Evolutionary conservation across 2,329 filamentous ascomycete genomes (phyloP).

Genomic region (Penicillium palitans): DNA sequence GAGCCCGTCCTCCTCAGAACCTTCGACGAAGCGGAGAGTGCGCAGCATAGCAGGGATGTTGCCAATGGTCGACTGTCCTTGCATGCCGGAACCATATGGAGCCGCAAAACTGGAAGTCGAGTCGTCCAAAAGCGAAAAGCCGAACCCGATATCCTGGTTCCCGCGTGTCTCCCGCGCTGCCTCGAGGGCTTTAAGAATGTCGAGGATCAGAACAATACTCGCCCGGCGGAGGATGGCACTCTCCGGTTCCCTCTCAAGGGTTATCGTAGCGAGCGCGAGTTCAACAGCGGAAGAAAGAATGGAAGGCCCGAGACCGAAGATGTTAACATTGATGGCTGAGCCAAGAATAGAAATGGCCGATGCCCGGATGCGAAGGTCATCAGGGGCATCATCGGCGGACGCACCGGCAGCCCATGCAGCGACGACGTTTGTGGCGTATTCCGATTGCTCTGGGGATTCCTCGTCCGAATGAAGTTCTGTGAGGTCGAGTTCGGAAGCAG

Average conservation of each 20-base stretch:
- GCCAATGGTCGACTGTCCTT: constrained; percentile 33
- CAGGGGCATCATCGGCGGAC: constrained; percentile 40
- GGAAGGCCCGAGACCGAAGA: constrained; percentile 38
- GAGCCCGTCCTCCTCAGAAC: constrained; percentile 40
- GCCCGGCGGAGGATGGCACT: constrained; percentile 46
- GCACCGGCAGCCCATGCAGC: constrained; percentile 45
- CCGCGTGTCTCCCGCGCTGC: constrained; percentile 33
- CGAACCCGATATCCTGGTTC: constrained; percentile 38
- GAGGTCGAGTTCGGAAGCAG: constrained; percentile 6
- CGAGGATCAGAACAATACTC: constrained; percentile 42
- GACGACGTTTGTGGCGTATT: constrained; percentile 39
- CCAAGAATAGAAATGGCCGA: constrained; percentile 47
- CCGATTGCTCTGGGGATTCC: constrained; percentile 38
- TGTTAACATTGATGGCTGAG: constrained; percentile 43
- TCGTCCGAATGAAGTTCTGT: constrained; percentile 34
- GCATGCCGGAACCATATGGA: background rate
- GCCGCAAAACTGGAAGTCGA: background rate
- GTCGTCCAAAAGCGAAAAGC: constrained; percentile 39
- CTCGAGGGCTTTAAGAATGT: constrained; percentile 44
- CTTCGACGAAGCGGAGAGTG: constrained; percentile 40
- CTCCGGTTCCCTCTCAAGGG: constrained; percentile 37
- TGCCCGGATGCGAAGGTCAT: constrained; percentile 45
- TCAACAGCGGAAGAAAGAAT: constrained; percentile 41
- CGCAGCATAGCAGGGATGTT: constrained; percentile 43
- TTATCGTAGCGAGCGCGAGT: constrained; percentile 42